phyloP scores from a whole-genome alignment of 352 stramenopile species.

The Phytophthora rubi region DNA sequence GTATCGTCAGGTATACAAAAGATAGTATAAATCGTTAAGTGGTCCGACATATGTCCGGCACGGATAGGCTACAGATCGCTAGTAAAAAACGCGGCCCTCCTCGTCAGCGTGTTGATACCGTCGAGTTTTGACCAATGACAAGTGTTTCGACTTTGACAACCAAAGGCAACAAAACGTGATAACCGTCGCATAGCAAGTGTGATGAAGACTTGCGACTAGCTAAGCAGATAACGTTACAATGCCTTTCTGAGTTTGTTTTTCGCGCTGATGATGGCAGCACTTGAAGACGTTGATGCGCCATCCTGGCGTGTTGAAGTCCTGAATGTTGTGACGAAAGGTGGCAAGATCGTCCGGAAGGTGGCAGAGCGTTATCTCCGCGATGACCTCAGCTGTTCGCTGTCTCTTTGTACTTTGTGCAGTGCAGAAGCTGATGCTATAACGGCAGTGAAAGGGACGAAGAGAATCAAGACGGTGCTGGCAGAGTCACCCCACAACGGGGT shows the following conservation, averaged over 20 bases:
- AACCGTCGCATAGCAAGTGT: not conserved
- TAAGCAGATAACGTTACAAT: not conserved
- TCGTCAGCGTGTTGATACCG: conserved; percentile 3
- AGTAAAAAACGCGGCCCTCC: no score
- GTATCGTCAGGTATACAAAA: no score
- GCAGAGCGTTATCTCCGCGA: conserved; percentile 85
- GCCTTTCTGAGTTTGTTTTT: not conserved
- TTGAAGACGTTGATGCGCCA: not conserved
- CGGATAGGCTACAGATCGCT: no score
- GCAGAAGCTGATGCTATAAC: not conserved
- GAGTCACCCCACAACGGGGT: conserved; percentile 42
- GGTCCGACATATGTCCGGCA: no score
- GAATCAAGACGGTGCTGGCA: conserved; percentile 57
- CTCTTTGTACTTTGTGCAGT: conserved; percentile 55
- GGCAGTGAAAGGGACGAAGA: not conserved
- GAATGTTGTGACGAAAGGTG: conserved; percentile 72
- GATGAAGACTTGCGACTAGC: not conserved
- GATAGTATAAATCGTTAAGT: no score
- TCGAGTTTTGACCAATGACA: not conserved
- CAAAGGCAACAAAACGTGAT: not conserved
- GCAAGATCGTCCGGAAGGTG: conserved; percentile 71
- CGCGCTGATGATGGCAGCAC: not conserved
- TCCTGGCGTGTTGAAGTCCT: conserved; percentile 51
- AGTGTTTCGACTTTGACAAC: not conserved
- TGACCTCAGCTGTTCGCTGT: conserved; percentile 72